phyloP scores from a whole-genome alignment of 495 filamentous ascomycete genomes.

The Podospora comata region DNA sequence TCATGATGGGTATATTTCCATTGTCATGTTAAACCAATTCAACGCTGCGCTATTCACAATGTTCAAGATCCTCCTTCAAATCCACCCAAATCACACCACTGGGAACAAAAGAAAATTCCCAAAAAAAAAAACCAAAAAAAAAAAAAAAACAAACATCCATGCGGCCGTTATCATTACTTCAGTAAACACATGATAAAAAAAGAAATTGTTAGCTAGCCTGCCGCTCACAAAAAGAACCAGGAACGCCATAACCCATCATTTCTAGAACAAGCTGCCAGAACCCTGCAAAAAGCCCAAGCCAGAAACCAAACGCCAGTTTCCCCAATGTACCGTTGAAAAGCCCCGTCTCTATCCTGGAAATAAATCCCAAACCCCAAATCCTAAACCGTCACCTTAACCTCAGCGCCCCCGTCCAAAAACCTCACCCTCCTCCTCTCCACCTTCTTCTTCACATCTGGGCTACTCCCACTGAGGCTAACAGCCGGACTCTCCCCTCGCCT shows the following conservation, averaged over 20 bases:
- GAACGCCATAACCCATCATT: not conserved
- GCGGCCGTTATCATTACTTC: not conserved
- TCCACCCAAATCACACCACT: not conserved
- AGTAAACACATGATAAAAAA: not conserved
- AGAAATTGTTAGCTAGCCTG: not conserved
- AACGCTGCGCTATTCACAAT: not conserved
- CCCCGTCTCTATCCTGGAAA: no score
- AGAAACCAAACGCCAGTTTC: not conserved
- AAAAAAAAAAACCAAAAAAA: not conserved
- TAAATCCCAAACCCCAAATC: not conserved
- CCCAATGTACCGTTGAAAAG: not conserved
- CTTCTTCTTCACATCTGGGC: slow-evolving; percentile 20
- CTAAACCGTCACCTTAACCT: slow-evolving; percentile 15
- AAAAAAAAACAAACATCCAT: not conserved
- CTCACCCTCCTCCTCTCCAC: slow-evolving; percentile 30
- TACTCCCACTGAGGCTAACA: slow-evolving; percentile 38
- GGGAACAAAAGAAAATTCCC: not conserved
- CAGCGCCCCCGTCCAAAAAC: slow-evolving; percentile 30
- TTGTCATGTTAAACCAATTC: not conserved
- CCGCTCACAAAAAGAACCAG: not conserved
- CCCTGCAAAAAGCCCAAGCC: not conserved
- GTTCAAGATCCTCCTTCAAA: not conserved
- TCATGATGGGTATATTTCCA: not conserved
- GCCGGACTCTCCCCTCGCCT: slow-evolving; percentile 33
- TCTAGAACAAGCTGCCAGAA: not conserved